phyloP scores from a whole-genome alignment of 768 basidiomycete genomes.

The Tricholoma sp. region DNA sequence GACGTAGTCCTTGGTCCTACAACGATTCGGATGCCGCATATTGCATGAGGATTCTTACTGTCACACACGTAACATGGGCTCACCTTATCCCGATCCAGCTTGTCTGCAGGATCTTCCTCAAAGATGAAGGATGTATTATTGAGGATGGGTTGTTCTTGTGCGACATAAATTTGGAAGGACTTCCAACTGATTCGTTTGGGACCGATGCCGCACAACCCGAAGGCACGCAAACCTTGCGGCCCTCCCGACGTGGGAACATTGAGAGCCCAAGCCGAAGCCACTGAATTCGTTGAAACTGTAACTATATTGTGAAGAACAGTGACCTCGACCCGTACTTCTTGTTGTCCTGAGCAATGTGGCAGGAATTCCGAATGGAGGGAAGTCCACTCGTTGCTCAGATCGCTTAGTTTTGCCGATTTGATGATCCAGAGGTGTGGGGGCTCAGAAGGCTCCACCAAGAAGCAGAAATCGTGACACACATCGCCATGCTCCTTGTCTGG shows the following conservation, averaged over 20 bases:
- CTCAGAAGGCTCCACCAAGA: neutral
- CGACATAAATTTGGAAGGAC: neutral
- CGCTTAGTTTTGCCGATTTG: too few relatives aligned
- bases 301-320: too few relatives aligned
- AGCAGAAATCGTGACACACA: neutral
- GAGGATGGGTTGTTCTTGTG: neutral
- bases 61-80: neutral
- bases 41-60: too few relatives aligned
- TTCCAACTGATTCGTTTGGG: neutral
- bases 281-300: neutral
- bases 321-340: too few relatives aligned
- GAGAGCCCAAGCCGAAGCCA: neutral
- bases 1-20: too few relatives aligned
- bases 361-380: too few relatives aligned
- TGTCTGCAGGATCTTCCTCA: neutral
- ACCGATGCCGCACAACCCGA: neutral
- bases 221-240: neutral
- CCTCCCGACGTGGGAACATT: neutral
- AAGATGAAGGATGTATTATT: neutral
- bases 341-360: too few relatives aligned
- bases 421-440: neutral
- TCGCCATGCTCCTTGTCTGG: neutral
- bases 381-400: too few relatives aligned
- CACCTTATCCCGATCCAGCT: neutral
- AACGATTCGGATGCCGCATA: too few relatives aligned